Conservation (phyloP, 2,329 filamentous ascomycete genomes). For the Myriangium duriaei region DNA sequence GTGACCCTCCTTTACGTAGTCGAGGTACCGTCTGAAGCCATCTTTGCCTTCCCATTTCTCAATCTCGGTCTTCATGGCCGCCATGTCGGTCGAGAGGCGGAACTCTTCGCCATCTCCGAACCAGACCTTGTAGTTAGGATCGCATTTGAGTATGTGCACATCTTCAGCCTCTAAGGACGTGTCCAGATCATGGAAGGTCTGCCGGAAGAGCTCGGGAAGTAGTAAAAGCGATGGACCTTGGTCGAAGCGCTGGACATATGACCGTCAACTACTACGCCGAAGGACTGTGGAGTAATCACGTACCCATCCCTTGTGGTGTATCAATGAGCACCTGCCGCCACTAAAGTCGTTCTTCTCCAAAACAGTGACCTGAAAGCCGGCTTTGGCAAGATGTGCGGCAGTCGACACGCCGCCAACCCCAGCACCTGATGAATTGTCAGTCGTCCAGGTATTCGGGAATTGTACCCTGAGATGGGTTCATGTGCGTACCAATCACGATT, state of each 20-base stretch:
- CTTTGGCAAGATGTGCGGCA: constrained; percentile 57
- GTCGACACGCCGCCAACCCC: constrained; percentile 61
- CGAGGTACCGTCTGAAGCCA: constrained; percentile 57
- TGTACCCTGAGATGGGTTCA: background rate
- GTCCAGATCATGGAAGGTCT: constrained; percentile 56
- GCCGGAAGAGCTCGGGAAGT: constrained; percentile 56
- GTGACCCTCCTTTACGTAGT: constrained; percentile 55
- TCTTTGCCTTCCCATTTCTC: constrained; percentile 61
- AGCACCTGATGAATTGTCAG: constrained; percentile 38
- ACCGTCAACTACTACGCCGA: too few relatives aligned
- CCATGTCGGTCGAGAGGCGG: constrained; percentile 52
- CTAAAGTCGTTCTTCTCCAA: constrained; percentile 66
- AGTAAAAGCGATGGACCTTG: constrained; percentile 64
- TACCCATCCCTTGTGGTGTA: constrained; percentile 44
- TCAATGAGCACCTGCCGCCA: constrained; percentile 57
- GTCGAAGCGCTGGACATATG: constrained; percentile 55
- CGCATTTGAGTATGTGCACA: constrained; percentile 57
- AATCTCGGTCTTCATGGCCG: constrained; percentile 58
- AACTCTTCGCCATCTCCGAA: constrained; percentile 56
- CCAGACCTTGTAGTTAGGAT: constrained; percentile 64
- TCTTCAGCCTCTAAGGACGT: constrained; percentile 54
- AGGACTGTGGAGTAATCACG: too few relatives aligned
- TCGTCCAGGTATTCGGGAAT: background rate
- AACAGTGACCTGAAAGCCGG: constrained; percentile 59
- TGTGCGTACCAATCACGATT: constrained; percentile 42